Evolutionary conservation across 257 asterid species (phyloP), one percentile per base, ranked within the genome.

Genomic region (Verbascum thapsus): DNA sequence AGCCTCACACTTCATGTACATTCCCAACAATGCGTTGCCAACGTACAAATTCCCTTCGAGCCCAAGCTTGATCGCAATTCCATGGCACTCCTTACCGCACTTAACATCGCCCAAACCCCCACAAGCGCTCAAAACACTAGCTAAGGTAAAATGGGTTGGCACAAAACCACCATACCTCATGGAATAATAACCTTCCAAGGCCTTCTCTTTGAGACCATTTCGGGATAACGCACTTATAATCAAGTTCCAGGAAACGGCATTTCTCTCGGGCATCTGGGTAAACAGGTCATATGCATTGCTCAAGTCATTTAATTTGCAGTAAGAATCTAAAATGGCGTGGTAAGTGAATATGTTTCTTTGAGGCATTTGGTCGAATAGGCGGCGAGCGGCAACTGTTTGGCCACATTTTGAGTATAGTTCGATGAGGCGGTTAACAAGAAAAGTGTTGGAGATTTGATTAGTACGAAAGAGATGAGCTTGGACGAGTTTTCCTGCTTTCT

Each of bases 81-180:
- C 89, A 67, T 85, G 96, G 66, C 87, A 81, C 76, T 81, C 81
- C 68, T 68, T 80, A 56, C 91, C 96, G 50, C 75, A 76, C 64
- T 19, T 73, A 58, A 71, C 49, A 58, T 73, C 61, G 15, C 88
- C 71, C 70, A 78, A 41, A 63, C 74, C 80, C 59, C 89, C 95
- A 63, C 86, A 81, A 52, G 87, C 82, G 66, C 94, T 83, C 77
- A 88, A 66, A 68, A 85, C 91, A 80, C 91, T 88, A 3, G 89
- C 88, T 70, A 88, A 53, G 0, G 95, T 88, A 26, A 83, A 85
- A 47, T 72, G 86, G 35, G 86, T 83, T 1, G 86, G 94, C 67
- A 68, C 64, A 35, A 81, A 81, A 42, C 89, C 87, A 17, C 53
- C 64, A 58, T 10, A 30, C 64, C 81, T 76, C 95, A 85, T 83